Base-by-base conservation (phyloP, 2,329 filamentous ascomycete species). In the Fusarium clavum region DNA sequence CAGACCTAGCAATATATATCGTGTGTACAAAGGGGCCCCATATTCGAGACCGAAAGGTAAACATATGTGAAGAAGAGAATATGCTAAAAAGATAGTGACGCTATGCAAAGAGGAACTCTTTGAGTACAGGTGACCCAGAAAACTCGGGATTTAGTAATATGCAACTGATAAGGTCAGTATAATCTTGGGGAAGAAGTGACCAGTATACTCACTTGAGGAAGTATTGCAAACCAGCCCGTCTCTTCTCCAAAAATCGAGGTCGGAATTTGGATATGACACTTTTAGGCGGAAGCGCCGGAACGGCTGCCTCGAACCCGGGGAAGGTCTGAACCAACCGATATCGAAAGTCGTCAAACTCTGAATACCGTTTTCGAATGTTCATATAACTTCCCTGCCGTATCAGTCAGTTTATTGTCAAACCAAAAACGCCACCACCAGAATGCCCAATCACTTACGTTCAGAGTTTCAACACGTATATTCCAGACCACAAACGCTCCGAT, bases 401-500 rank as follows among this genome's bases (percentile, higher is more conserved):
- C 46, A 57, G 48, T 52, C 41, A 60, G 46, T 68, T 46, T 48
- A 47, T 38, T 46, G 40, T 25, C 25, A 13, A 52, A 29, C 25
- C 14, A 11, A 48, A 47, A 18, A 44, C 22, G 41, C 78, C 30
- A 48, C n/a, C 38, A n/a, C 12, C 12, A 18, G 52, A 40, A 18
- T 32, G 32, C 34, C 25, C n/a, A 48, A 44, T 29, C 30, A 71
- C 73, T 56, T 47, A 94, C 94, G 79, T 90, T 91, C 53, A 98
- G 83, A 6, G 94, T 98, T 79, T 96, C 90, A 46, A 99, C 93
- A 49, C 87, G 89, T 75, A 96, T 94, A 77, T 94, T 96, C 93
- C 93, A 99, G 10, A 97, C 94, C 3, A 98, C 93, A 82, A 98
- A 99, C 3, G 94, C 92, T n/a, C 95, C 95, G 29, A 89, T 85